These are phyloP conservation scores for Nothophoma quercina DNA, from an alignment of 2,329 filamentous ascomycete species.

Conservation along the genomic window DNA sequence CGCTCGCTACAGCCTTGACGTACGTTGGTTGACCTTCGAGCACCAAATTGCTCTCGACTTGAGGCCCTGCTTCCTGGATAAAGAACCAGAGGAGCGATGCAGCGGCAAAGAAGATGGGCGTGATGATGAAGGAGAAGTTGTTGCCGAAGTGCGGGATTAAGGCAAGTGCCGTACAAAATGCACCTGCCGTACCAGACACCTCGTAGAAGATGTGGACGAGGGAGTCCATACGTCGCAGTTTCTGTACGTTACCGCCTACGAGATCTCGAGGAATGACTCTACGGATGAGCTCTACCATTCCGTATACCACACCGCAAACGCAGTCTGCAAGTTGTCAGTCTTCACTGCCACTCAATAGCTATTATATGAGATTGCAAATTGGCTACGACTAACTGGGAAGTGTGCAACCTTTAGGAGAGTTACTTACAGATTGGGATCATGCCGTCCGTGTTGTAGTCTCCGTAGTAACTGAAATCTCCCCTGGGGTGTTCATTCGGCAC, in stretches of 20 bases:
- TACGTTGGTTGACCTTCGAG: constrained; percentile 44
- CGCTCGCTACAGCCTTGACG: constrained; percentile 48
- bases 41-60: constrained; percentile 28
- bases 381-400: neutral
- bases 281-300: constrained; percentile 62
- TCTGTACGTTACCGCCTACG: constrained; percentile 60
- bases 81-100: constrained; percentile 57
- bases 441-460: constrained; percentile 57
- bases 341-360: too few relatives aligned
- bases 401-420: too few relatives aligned
- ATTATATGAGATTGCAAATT: neutral
- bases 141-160: constrained; percentile 61
- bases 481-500: constrained; percentile 44
- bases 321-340: constrained; percentile 30
- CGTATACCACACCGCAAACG: constrained; percentile 42
- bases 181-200: constrained; percentile 57
- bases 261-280: constrained; percentile 61
- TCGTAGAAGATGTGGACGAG: constrained; percentile 59
- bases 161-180: constrained; percentile 58
- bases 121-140: constrained; percentile 61
- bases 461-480: constrained; percentile 56
- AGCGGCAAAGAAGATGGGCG: constrained; percentile 56
- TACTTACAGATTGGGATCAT: constrained; percentile 58
- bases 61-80: constrained; percentile 52
- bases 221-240: constrained; percentile 58